phyloP scores from a whole-genome alignment of 805 yeast species.

The Blastobotrys americana region DNA sequence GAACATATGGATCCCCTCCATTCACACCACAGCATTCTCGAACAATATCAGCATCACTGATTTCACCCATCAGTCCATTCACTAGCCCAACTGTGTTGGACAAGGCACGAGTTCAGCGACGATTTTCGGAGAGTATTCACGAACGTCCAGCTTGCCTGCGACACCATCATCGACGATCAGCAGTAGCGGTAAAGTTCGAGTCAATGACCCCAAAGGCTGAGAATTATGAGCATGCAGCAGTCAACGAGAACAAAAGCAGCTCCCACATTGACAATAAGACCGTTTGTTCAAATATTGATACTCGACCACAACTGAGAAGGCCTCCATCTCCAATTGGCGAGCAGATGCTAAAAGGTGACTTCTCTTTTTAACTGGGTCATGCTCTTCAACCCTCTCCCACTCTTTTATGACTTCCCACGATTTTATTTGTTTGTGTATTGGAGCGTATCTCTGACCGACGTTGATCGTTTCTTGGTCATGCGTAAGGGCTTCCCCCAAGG shows the following conservation, averaged over 20 bases:
- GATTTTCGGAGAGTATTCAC: slow-evolving; percentile 2
- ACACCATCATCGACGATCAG: slow-evolving; percentile 26
- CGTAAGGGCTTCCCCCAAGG: no score
- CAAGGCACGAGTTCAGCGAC: slow-evolving; percentile 2
- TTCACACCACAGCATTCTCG: slow-evolving; percentile 4
- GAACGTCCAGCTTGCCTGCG: slow-evolving; percentile 13
- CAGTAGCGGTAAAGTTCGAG: slow-evolving; percentile 25
- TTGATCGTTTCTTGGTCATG: no score
- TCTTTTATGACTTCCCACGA: no score
- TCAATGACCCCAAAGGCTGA: slow-evolving; percentile 4
- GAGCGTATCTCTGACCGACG: no score
- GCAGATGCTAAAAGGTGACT: slow-evolving; percentile 30
- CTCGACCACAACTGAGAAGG: slow-evolving; percentile 16
- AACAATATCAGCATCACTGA: neutral
- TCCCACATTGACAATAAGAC: no score
- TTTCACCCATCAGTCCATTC: neutral
- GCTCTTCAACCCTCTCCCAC: no score
- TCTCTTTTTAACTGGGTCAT: slow-evolving; percentile 18
- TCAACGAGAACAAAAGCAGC: slow-evolving; percentile 4
- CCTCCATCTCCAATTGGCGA: slow-evolving; percentile 31
- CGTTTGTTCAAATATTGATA: no score
- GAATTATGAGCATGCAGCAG: neutral
- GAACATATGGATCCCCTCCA: slow-evolving; percentile 9
- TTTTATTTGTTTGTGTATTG: no score
- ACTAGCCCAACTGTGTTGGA: neutral